Evolutionary conservation across 768 basidiomycete species (phyloP).

Genomic region (Atractiella rhizophila): DNA sequence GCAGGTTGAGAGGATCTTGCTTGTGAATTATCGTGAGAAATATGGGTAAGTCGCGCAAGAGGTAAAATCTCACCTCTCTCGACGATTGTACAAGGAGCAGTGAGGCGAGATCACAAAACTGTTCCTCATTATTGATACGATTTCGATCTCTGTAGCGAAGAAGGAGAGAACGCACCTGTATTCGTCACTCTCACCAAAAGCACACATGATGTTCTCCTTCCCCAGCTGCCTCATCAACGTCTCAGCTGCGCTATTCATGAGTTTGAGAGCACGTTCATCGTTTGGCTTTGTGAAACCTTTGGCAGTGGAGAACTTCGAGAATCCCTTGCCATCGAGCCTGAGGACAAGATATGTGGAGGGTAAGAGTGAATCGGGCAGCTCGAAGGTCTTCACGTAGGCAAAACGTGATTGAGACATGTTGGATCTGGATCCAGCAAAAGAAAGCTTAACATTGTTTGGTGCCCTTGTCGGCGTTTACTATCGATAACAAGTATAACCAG

Average conservation of each 20-base stretch:
- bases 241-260: constrained; percentile 74
- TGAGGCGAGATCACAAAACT: constrained; percentile 68
- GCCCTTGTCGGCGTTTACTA: no score
- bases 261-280: constrained; percentile 52
- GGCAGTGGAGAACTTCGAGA: constrained; percentile 70
- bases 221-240: constrained; percentile 9
- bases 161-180: no score
- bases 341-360: constrained; percentile 62
- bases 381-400: constrained; percentile 69
- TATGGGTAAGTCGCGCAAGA: not conserved
- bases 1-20: constrained; percentile 63
- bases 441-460: no score
- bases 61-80: constrained; percentile 30
- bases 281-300: constrained; percentile 77
- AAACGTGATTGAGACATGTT: constrained; percentile 89
- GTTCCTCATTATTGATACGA: no score
- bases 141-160: no score
- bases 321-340: constrained; percentile 74
- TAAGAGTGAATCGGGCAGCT: constrained; percentile 61
- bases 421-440: no score
- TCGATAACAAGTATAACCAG: no score
- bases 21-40: constrained; percentile 13
- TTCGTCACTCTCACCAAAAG: constrained; percentile 91
- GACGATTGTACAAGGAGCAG: constrained; percentile 56
- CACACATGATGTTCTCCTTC: constrained; percentile 63